These are phyloP conservation scores for Gaertneriomyces sp. DNA, from an alignment of 192 early-diverging fungal genomes.

Conservation along the genomic window DNA sequence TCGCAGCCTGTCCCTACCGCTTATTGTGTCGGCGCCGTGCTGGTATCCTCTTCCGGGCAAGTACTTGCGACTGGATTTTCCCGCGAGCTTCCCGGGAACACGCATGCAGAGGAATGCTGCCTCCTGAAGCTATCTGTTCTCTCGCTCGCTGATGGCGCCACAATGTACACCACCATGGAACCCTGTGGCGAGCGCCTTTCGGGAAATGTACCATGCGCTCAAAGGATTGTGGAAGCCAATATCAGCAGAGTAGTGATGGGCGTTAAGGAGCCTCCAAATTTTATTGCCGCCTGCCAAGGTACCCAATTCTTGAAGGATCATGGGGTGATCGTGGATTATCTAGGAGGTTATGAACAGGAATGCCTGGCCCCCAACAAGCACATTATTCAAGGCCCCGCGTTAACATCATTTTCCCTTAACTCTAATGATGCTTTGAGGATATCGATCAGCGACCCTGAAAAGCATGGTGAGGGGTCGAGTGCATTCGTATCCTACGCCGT, in stretches of 20 bases:
- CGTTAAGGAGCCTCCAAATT: conserved; percentile 79
- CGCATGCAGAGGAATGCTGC: conserved; percentile 91
- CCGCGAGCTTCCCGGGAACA: conserved; percentile 92
- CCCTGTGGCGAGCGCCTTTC: conserved; percentile 77
- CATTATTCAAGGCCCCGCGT: conserved; percentile 28
- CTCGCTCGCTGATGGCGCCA: conserved; percentile 41
- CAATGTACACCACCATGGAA: conserved; percentile 97
- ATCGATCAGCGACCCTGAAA: conserved; percentile 74
- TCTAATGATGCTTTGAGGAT: conserved; percentile 41
- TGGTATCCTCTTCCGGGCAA: conserved; percentile 38
- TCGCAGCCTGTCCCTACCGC: conserved; percentile 75
- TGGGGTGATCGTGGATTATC: conserved; percentile 72
- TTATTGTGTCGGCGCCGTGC: conserved; percentile 91
- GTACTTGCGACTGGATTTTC: conserved; percentile 85
- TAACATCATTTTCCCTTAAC: conserved; percentile 23
- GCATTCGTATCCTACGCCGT: conserved; percentile 83
- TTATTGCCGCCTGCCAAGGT: conserved; percentile 76
- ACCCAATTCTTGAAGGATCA: conserved; percentile 58
- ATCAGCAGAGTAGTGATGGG: conserved; percentile 80
- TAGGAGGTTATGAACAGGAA: conserved; percentile 68
- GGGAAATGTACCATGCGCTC: conserved; percentile 70
- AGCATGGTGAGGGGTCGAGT: conserved; percentile 83
- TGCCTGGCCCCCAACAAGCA: conserved; percentile 74
- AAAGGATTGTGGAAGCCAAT: conserved; percentile 66
- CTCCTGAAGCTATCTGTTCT: conserved; percentile 65